These are phyloP conservation scores for Persicaria maculosa DNA, from an alignment of 148 eudicot species.

Conservation along the genomic window DNA sequence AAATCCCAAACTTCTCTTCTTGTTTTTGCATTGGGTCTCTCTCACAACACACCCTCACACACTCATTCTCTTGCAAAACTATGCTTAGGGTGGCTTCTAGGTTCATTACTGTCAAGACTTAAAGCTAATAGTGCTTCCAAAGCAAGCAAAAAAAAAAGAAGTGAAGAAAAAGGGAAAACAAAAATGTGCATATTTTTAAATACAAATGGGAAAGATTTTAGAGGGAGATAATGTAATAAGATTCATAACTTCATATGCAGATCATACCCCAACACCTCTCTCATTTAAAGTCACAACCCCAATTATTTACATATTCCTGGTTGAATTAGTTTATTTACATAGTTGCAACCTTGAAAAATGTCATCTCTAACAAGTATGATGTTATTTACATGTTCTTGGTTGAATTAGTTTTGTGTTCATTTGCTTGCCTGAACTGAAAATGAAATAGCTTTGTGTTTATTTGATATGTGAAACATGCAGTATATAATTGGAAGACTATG, in stretches of 20 bases:
- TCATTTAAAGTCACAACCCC: background rate
- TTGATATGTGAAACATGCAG: too few species aligned
- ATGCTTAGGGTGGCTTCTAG: constrained; percentile 11
- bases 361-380: too few species aligned
- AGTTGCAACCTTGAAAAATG: too few species aligned
- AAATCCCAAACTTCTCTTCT: constrained; percentile 28
- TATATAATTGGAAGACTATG: too few species aligned
- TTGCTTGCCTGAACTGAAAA: too few species aligned
- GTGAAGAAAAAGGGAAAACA: constrained; percentile 15
- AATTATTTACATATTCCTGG: background rate
- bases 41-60: constrained; percentile 13
- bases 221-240: constrained; percentile 7
- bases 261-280: background rate
- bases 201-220: background rate
- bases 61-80: constrained; percentile 13
- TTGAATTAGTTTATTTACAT: too few species aligned
- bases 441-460: too few species aligned
- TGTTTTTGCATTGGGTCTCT: constrained; percentile 33
- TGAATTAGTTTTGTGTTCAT: too few species aligned
- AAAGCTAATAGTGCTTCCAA: constrained; percentile 21
- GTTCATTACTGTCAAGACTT: background rate
- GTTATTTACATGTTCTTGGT: too few species aligned
- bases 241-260: background rate
- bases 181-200: constrained; percentile 1
- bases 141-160: constrained; percentile 41